These are phyloP conservation scores for Chaetomiaceae sp. DNA, from an alignment of 2,329 filamentous ascomycete species.

Conservation along the genomic window DNA sequence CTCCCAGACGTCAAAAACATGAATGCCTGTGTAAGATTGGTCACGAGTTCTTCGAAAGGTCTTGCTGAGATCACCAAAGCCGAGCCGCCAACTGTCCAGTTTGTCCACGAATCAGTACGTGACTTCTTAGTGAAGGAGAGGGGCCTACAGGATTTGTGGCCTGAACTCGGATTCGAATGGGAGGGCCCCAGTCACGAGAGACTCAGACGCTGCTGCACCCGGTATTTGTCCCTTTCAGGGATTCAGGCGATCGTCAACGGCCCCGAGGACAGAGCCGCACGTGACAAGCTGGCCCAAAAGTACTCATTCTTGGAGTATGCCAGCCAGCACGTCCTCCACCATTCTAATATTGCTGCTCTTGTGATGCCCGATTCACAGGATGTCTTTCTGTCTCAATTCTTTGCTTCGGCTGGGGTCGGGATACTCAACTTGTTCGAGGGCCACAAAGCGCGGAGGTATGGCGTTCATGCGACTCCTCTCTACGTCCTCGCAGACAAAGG, in stretches of 20 bases:
- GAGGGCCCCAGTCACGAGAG: conserved; percentile 14
- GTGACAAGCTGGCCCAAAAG: background rate
- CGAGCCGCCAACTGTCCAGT: conserved; percentile 11
- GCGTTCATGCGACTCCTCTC: too few relatives aligned
- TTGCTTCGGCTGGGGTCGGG: background rate
- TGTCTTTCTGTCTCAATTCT: background rate
- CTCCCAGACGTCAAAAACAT: background rate
- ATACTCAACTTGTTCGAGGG: background rate
- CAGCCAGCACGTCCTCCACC: too few relatives aligned
- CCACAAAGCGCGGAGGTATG: too few relatives aligned
- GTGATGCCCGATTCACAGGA: too few relatives aligned
- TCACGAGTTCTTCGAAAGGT: conserved; percentile 16
- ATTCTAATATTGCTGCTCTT: too few relatives aligned
- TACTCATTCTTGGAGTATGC: too few relatives aligned
- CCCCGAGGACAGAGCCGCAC: background rate
- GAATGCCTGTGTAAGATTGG: background rate
- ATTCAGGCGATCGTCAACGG: too few relatives aligned
- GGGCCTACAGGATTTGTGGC: conserved; percentile 12
- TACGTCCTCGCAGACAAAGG: background rate
- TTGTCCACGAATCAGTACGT: conserved; percentile 21
- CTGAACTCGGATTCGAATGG: conserved; percentile 9
- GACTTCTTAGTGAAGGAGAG: conserved; percentile 21
- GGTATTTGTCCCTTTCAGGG: too few relatives aligned
- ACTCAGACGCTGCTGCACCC: conserved; percentile 15
- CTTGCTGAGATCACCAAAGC: conserved; percentile 14